phyloP scores from a whole-genome alignment of 169 alveolate species.

The Plasmodium gaboni region DNA sequence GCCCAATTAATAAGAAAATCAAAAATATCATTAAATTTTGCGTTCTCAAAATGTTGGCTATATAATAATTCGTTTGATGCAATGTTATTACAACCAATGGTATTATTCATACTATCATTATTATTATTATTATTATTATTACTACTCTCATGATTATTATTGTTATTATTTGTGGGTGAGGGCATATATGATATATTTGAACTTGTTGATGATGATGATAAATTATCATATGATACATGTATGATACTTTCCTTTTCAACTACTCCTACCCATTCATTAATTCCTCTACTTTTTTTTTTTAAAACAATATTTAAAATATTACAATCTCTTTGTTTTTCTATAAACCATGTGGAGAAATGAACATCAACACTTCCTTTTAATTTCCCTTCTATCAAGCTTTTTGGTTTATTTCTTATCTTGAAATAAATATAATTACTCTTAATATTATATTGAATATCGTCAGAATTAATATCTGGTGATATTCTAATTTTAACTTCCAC shows the following conservation, averaged over 20 bases:
- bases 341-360: conserved; percentile 68
- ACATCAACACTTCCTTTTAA: conserved; percentile 53
- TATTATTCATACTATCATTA: no score
- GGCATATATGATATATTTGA: no score
- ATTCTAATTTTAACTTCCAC: conserved; percentile 43
- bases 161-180: no score
- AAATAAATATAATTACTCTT: conserved; percentile 43
- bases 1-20: conserved; percentile 56
- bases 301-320: conserved; percentile 40
- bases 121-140: no score
- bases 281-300: conserved; percentile 70
- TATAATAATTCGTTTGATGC: conserved; percentile 27
- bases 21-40: conserved; percentile 34
- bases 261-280: conserved; percentile 76
- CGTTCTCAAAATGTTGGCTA: conserved; percentile 39
- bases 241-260: conserved; percentile 58
- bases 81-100: neutral
- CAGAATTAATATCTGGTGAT: conserved; percentile 36
- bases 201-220: neutral
- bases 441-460: conserved; percentile 45
- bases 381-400: conserved; percentile 69
- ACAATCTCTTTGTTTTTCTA: conserved; percentile 30
- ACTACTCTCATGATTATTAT: no score
- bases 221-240: conserved; percentile 44
- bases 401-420: conserved; percentile 54